phyloP scores from a whole-genome alignment of 805 yeast species.

The Jamesozyma hellenica region DNA sequence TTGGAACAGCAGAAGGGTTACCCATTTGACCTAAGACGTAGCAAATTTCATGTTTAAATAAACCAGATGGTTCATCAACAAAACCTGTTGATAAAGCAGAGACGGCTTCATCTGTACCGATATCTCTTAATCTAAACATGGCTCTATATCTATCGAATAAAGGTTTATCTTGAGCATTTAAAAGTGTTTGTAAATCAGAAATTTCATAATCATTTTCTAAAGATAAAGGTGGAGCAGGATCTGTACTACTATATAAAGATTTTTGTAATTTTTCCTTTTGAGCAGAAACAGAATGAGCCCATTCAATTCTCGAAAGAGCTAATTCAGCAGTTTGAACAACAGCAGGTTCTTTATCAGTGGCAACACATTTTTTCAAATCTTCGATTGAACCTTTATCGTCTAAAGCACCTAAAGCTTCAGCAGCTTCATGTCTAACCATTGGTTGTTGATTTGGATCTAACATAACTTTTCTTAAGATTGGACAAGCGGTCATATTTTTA shows the following conservation, averaged over 20 bases:
- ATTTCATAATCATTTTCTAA: conserved; percentile 48
- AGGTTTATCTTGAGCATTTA: conserved; percentile 69
- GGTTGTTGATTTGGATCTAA: conserved; percentile 61
- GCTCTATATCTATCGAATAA: conserved; percentile 94
- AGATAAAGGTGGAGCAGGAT: conserved; percentile 98
- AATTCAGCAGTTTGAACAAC: conserved; percentile 96
- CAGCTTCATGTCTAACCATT: conserved; percentile 99
- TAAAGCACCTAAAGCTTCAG: conserved; percentile 95
- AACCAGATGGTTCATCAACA: conserved; percentile 82
- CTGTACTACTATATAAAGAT: conserved; percentile 78
- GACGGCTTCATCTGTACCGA: conserved; percentile 88
- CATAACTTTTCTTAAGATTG: conserved; percentile 63
- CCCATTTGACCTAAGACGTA: conserved; percentile 96
- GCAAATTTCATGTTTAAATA: conserved; percentile 95
- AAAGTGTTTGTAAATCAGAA: conserved; percentile 50
- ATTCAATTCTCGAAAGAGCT: conserved; percentile 87
- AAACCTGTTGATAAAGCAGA: conserved; percentile 86
- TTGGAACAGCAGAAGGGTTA: conserved; percentile 85
- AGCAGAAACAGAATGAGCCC: conserved; percentile 62
- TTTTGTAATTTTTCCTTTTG: conserved; percentile 60
- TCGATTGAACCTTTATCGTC: conserved; percentile 69
- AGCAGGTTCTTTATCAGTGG: conserved; percentile 72
- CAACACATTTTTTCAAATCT: conserved; percentile 50
- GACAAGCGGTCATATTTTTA: conserved; percentile 68
- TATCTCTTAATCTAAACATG: conserved; percentile 93